Percentiles rank a stretch among this genome's conserved stretches.
These are phyloP conservation scores for Cladosporium sp. DNA, from an alignment of 2,329 filamentous ascomycete species.

Conservation along the genomic window DNA sequence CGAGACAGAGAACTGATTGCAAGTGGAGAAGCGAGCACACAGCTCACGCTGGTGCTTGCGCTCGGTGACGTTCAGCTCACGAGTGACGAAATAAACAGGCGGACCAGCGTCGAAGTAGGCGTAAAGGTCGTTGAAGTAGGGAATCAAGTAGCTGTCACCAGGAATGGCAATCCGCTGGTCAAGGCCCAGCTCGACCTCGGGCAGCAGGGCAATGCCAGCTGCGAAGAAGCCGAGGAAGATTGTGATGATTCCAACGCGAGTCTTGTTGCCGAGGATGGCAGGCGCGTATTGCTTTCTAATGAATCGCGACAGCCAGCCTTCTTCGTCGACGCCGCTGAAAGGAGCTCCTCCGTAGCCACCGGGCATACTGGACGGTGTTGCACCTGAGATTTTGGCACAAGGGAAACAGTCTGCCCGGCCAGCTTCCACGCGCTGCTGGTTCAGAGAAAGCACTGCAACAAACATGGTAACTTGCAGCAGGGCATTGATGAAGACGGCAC, in stretches of 20 bases:
- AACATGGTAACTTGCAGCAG: slow-evolving; percentile 97
- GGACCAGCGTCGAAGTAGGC: slow-evolving; percentile 86
- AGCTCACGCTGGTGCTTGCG: slow-evolving; percentile 73
- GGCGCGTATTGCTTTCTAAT: slow-evolving; percentile 89
- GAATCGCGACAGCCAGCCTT: slow-evolving; percentile 76
- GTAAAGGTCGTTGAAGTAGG: slow-evolving; percentile 94
- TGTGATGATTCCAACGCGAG: slow-evolving; percentile 69
- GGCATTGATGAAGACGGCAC: slow-evolving; percentile 94
- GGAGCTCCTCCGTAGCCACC: slow-evolving; percentile 57
- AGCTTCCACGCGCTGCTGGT: slow-evolving; percentile 84
- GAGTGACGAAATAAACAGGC: slow-evolving; percentile 92
- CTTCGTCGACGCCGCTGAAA: slow-evolving; percentile 68
- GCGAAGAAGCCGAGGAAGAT: slow-evolving; percentile 85
- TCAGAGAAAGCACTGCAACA: slow-evolving; percentile 81
- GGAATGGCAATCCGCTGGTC: slow-evolving; percentile 94
- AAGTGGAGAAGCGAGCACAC: slow-evolving; percentile 86
- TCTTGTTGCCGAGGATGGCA: slow-evolving; percentile 68
- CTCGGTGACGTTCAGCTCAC: slow-evolving; percentile 70
- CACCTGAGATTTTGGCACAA: slow-evolving; percentile 73
- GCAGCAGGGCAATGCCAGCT: slow-evolving; percentile 75
- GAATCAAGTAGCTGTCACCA: slow-evolving; percentile 87
- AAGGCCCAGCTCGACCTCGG: slow-evolving; percentile 76
- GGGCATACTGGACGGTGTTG: slow-evolving; percentile 57
- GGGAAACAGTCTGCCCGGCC: slow-evolving; percentile 88
- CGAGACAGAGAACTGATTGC: slow-evolving; percentile 72